phyloP scores from a whole-genome alignment of 805 yeast species.

The Wickerhamiella alocasiicola region DNA sequence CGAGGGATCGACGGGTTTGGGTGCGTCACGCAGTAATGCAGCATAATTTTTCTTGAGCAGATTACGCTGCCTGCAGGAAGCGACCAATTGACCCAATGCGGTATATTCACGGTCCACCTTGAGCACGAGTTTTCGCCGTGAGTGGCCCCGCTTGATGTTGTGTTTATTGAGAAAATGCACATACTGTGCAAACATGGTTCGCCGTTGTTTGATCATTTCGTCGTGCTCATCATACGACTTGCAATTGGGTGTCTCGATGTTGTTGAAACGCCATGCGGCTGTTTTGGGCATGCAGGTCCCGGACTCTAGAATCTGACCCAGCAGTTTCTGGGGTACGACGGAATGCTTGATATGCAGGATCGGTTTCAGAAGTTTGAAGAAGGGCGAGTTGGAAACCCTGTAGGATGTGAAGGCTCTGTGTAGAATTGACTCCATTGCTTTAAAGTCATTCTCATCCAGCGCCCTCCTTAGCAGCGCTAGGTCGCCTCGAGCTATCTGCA shows the following conservation, averaged over 20 bases:
- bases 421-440: constrained; percentile 14
- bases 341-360: not conserved
- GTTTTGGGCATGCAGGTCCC: not conserved
- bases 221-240: constrained; percentile 14
- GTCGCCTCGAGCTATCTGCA: constrained; percentile 13
- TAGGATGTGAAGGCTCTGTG: constrained; percentile 13
- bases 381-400: constrained; percentile 16
- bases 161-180: constrained; percentile 12
- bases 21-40: constrained; percentile 10
- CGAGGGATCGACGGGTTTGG: constrained; percentile 11
- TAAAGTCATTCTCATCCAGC: constrained; percentile 6
- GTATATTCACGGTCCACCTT: constrained; percentile 7
- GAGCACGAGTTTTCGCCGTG: constrained; percentile 18
- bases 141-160: constrained; percentile 13
- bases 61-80: constrained; percentile 11
- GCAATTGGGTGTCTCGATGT: constrained; percentile 16
- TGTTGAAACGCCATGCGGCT: constrained; percentile 15
- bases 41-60: constrained; percentile 1
- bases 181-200: constrained; percentile 14
- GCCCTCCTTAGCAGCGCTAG: constrained; percentile 13
- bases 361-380: constrained; percentile 9
- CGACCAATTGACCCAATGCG: constrained; percentile 10
- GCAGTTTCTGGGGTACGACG: not conserved
- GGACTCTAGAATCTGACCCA: not conserved
- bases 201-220: not conserved